Evolutionary conservation across 1,284 basidiomycete species (phyloP).

Genomic region (Pisolithus thermaeus): DNA sequence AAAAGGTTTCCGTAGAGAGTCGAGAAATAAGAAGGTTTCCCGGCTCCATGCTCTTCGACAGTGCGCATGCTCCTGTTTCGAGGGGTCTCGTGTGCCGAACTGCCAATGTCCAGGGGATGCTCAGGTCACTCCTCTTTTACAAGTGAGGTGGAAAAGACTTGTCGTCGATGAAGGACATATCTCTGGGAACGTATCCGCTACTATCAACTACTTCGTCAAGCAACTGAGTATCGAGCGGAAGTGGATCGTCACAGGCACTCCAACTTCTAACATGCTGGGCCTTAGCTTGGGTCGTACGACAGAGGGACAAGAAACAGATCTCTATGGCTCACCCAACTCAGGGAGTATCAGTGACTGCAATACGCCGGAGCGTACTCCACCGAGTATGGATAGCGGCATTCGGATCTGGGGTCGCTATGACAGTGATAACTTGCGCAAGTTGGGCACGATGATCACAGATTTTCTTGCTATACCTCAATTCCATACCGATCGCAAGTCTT

Average conservation of each 20-base stretch:
- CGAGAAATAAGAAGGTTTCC: conserved; percentile 32
- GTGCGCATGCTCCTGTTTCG: conserved; percentile 48
- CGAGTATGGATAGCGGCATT: neutral
- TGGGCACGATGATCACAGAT: conserved; percentile 66
- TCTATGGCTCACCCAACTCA: neutral
- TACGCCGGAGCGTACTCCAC: neutral
- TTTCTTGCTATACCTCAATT: conserved; percentile 70
- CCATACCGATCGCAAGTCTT: conserved; percentile 39
- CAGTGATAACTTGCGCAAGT: conserved; percentile 57
- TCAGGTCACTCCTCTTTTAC: conserved; percentile 56
- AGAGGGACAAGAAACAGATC: conserved; percentile 13
- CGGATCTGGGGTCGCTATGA: conserved; percentile 59
- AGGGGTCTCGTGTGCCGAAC: conserved; percentile 45
- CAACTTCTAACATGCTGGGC: conserved; percentile 74
- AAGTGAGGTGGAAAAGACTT: conserved; percentile 81
- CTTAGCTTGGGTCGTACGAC: conserved; percentile 48
- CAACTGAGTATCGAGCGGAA: conserved; percentile 69
- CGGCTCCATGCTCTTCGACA: conserved; percentile 37
- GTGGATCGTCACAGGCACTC: conserved; percentile 88
- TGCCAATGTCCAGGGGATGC: conserved; percentile 47
- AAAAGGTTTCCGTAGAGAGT: conserved; percentile 32
- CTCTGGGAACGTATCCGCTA: conserved; percentile 40
- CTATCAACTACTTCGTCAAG: conserved; percentile 48
- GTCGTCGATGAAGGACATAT: conserved; percentile 87
- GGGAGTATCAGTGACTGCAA: neutral